Conservation (phyloP, 1,284 basidiomycete species). For the Mycena sp. region DNA sequence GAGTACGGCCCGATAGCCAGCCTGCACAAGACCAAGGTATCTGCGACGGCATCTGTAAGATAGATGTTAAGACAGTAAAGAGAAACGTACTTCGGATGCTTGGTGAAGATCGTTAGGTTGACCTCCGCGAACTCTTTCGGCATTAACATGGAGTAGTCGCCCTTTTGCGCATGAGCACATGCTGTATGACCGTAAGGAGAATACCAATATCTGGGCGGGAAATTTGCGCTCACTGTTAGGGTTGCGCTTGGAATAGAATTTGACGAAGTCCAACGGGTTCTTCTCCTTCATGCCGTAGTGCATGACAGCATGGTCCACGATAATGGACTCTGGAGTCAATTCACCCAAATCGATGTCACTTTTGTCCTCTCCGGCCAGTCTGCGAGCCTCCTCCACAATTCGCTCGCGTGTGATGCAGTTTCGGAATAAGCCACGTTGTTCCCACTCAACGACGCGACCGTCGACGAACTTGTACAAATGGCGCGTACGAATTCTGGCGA, state of each 20-base stretch:
- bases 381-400: slow-evolving; percentile 61
- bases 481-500: slow-evolving; percentile 66
- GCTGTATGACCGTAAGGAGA: slow-evolving; percentile 43
- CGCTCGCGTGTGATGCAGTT: slow-evolving; percentile 36
- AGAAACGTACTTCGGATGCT: slow-evolving; percentile 58
- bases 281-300: slow-evolving; percentile 79
- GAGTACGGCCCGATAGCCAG: slow-evolving; percentile 69
- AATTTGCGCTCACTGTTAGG: slow-evolving; percentile 49
- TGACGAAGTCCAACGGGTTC: slow-evolving; percentile 74
- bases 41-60: neutral
- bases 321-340: slow-evolving; percentile 60
- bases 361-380: slow-evolving; percentile 30
- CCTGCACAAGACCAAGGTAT: slow-evolving; percentile 64
- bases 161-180: slow-evolving; percentile 53
- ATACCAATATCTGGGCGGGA: neutral
- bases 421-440: slow-evolving; percentile 49
- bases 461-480: slow-evolving; percentile 78
- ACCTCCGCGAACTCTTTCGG: slow-evolving; percentile 72
- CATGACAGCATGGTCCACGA: slow-evolving; percentile 68
- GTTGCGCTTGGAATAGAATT: slow-evolving; percentile 78
- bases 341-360: slow-evolving; percentile 41
- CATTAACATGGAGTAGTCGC: slow-evolving; percentile 70
- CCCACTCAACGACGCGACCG: slow-evolving; percentile 67
- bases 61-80: neutral
- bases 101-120: slow-evolving; percentile 71